Percentiles rank a stretch among this genome's conserved stretches.
Conservation (phyloP, 2,329 filamentous ascomycete species). For the Peltaster fructicola region DNA sequence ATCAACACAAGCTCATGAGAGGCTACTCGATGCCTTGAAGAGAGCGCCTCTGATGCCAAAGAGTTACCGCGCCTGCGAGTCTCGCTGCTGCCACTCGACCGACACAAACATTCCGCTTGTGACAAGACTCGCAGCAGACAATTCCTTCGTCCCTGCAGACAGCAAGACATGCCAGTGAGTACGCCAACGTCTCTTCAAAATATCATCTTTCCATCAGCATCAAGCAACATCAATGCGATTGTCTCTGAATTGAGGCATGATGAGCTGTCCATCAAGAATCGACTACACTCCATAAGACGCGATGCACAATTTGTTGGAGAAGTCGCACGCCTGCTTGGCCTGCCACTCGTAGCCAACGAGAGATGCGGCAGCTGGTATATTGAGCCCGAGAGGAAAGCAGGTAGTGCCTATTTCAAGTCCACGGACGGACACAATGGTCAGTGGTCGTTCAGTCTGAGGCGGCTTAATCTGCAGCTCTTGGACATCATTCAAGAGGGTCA, state of each 20-base stretch:
- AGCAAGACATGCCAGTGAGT: too few relatives aligned
- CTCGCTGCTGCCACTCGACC: too few relatives aligned
- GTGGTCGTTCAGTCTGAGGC: constrained; percentile 74
- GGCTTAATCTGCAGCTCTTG: constrained; percentile 71
- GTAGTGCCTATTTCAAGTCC: constrained; percentile 89
- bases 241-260: constrained; percentile 58
- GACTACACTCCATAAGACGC: constrained; percentile 57
- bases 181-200: too few relatives aligned
- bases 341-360: constrained; percentile 81
- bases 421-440: constrained; percentile 85
- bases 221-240: constrained; percentile 50
- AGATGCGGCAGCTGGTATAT: constrained; percentile 96
- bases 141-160: too few relatives aligned
- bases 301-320: constrained; percentile 59
- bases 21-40: too few relatives aligned
- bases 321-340: constrained; percentile 36
- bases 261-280: constrained; percentile 63
- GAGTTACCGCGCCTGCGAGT: too few relatives aligned
- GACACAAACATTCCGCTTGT: too few relatives aligned
- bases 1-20: too few relatives aligned
- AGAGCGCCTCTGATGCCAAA: too few relatives aligned
- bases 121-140: too few relatives aligned
- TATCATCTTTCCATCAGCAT: constrained; percentile 36
- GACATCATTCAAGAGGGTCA: constrained; percentile 46
- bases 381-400: constrained; percentile 41